Percentiles rank a stretch among this genome's conserved stretches.
These are phyloP conservation scores for Yamadazyma akitaensis DNA, from an alignment of 805 yeast species.

Conservation along the genomic window DNA sequence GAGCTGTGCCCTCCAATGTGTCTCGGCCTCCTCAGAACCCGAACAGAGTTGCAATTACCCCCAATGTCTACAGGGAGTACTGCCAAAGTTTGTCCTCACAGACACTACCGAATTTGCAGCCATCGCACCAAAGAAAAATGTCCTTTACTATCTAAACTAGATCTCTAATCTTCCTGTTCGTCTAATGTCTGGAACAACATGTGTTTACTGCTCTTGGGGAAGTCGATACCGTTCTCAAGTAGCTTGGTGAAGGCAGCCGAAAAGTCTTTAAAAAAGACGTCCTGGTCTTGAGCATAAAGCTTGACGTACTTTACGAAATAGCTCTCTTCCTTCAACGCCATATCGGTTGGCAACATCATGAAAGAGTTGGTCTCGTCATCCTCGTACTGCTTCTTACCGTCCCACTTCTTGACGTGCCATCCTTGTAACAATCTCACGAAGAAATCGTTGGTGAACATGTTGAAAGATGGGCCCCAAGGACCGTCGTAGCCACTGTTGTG, in stretches of 20 bases:
- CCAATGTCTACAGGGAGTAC: too few species aligned
- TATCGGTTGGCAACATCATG: constrained; percentile 63
- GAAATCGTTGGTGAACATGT: constrained; percentile 41
- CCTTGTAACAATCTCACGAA: constrained; percentile 40
- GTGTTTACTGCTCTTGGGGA: constrained; percentile 47
- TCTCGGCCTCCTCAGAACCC: too few species aligned
- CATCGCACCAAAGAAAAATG: too few species aligned
- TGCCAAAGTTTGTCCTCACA: too few species aligned
- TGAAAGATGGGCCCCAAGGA: constrained; percentile 43
- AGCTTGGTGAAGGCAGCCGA: constrained; percentile 43
- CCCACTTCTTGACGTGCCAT: constrained; percentile 51
- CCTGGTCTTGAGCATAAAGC: constrained; percentile 48
- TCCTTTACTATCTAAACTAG: too few species aligned
- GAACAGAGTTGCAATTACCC: too few species aligned
- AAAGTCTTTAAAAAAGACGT: constrained; percentile 48
- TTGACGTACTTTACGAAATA: constrained; percentile 45
- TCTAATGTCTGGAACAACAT: constrained; percentile 63
- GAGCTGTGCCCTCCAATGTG: too few species aligned
- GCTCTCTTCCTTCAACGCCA: constrained; percentile 47
- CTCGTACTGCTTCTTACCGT: constrained; percentile 40
- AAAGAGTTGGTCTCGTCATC: constrained; percentile 35
- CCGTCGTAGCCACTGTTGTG: constrained; percentile 39
- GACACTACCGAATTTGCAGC: too few species aligned
- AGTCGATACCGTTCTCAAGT: constrained; percentile 44
- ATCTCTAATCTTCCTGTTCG: constrained; percentile 52